A percentile compares a stretch with the other conserved stretches of the same genome.
phyloP scores from a whole-genome alignment of 371 early-diverging fungal species.

The Saksenaea vasiformis region DNA sequence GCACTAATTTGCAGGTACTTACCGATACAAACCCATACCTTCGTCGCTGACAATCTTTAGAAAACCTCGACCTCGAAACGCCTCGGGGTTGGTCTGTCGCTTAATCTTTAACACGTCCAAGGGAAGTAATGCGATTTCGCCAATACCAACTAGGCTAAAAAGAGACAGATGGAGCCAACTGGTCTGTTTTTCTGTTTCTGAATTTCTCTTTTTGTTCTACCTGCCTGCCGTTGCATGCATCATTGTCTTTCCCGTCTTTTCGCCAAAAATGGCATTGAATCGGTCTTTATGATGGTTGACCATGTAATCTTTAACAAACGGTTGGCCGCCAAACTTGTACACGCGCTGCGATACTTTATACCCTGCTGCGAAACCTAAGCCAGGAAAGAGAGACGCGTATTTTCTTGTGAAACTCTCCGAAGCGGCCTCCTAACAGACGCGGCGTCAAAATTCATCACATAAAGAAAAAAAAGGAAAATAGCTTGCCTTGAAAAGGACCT shows the following conservation, averaged over 20 bases:
- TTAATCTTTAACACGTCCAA: conserved; percentile 97
- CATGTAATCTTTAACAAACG: conserved; percentile 91
- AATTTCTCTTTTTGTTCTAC: conserved; percentile 17
- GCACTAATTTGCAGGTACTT: conserved; percentile 6
- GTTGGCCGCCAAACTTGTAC: conserved; percentile 98
- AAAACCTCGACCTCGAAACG: conserved; percentile 86
- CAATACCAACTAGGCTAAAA: conserved; percentile 90
- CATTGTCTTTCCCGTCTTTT: conserved; percentile 91
- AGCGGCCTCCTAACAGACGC: conserved; percentile 71
- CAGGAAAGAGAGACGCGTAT: conserved; percentile 94
- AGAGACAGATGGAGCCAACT: neutral
- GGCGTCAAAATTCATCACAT: neutral
- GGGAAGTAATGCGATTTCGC: conserved; percentile 94
- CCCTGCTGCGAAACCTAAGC: conserved; percentile 95
- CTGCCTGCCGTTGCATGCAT: conserved; percentile 98
- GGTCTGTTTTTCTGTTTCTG: neutral
- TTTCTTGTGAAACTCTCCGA: conserved; percentile 68
- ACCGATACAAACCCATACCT: conserved; percentile 91
- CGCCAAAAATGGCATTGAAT: conserved; percentile 87
- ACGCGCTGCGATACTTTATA: conserved; percentile 95
- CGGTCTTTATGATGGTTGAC: conserved; percentile 73
- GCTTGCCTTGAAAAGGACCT: conserved; percentile 81
- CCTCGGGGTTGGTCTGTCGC: conserved; percentile 92
- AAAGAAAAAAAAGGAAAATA: neutral
- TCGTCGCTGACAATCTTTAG: conserved; percentile 84